Base-by-base conservation (phyloP, 108 stramenopile genomes). In the Skeletonema tropicum region DNA sequence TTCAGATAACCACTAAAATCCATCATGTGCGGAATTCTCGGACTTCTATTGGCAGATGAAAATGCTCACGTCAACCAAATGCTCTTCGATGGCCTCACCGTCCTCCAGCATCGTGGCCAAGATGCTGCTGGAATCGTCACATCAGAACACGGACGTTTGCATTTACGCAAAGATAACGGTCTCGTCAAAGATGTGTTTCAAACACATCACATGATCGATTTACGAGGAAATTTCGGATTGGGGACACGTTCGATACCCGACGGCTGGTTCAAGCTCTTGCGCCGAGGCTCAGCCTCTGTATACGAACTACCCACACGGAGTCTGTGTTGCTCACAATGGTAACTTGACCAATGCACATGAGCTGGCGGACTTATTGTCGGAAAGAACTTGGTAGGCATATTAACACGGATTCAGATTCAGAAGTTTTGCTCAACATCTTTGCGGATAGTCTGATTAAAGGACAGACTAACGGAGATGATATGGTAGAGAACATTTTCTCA, bases 71-170 rank as follows among this genome's bases (percentile, higher is more conserved):
- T 97, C 69, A 96, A 96, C 77, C 98, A 99, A 84, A 83, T 95
- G 80, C 74, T 99, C 60, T 97, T 97, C 76, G 98, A 98, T 74
- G 98, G 96, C 32, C 92, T 99, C 64, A 98, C 97, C 11, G 95
- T 98, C 58, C 92, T 99, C 68, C 98, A 99, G 73, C 99, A 99
- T 83, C 97, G 99, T 25, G 99, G 99, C 13, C 99, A 99, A 82
- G 99, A 99, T 79, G 97, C 98, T n/a, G 99, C 99, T 26, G 99
- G 99, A 17, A 98, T 97, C 58, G 97, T 92, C 21, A 97, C 96
- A 35, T 86, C 93, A 9, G 91, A 96, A 76, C 83, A 83, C 30
- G 75, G 82, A 8, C 89, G 94, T 46, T 86, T 98, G 49, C 94
- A 97, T 77, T 82, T 98, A 25, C 91, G 93, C 57, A 98, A 98